Evolutionary conservation across 2,329 filamentous ascomycete genomes (phyloP).

Genomic region (Whalleya microplaca): DNA sequence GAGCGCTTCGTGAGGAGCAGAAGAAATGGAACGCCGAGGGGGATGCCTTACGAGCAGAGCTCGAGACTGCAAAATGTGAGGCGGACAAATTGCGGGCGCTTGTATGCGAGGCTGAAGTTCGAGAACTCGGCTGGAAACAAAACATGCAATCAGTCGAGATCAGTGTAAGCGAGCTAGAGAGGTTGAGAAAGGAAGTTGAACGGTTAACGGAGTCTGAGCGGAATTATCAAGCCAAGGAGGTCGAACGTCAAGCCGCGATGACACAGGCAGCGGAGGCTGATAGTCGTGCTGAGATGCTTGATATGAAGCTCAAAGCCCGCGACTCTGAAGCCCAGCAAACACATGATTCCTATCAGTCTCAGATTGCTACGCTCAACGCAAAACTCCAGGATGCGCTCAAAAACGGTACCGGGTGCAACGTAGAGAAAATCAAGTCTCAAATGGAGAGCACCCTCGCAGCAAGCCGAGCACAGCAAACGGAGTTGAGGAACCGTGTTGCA

Average conservation of each 20-base stretch:
- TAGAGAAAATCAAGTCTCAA: slow-evolving; percentile 41
- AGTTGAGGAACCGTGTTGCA: slow-evolving; percentile 56
- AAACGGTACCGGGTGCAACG: slow-evolving; percentile 33
- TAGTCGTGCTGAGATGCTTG: slow-evolving; percentile 61
- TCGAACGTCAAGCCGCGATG: slow-evolving; percentile 59
- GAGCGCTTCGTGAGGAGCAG: slow-evolving; percentile 69
- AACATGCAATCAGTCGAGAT: slow-evolving; percentile 66
- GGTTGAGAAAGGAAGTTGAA: slow-evolving; percentile 61
- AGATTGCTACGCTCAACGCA: slow-evolving; percentile 51
- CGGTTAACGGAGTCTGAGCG: slow-evolving; percentile 64
- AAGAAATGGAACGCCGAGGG: slow-evolving; percentile 65
- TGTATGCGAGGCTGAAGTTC: slow-evolving; percentile 70
- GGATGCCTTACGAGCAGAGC: slow-evolving; percentile 58
- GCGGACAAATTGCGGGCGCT: slow-evolving; percentile 66
- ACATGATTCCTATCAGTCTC: slow-evolving; percentile 49
- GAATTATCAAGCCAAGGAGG: slow-evolving; percentile 66
- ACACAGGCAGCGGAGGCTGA: slow-evolving; percentile 63
- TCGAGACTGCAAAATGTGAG: slow-evolving; percentile 62
- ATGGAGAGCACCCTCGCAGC: slow-evolving; percentile 53
- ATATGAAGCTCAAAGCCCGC: slow-evolving; percentile 58
- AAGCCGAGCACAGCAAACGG: slow-evolving; percentile 56
- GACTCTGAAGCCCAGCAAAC: slow-evolving; percentile 51
- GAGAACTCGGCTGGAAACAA: slow-evolving; percentile 66
- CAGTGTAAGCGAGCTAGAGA: slow-evolving; percentile 62
- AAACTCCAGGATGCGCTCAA: slow-evolving; percentile 46